Evolutionary conservation across 805 yeast genomes (phyloP).

Genomic region (Saccharomycopsis microspora): DNA sequence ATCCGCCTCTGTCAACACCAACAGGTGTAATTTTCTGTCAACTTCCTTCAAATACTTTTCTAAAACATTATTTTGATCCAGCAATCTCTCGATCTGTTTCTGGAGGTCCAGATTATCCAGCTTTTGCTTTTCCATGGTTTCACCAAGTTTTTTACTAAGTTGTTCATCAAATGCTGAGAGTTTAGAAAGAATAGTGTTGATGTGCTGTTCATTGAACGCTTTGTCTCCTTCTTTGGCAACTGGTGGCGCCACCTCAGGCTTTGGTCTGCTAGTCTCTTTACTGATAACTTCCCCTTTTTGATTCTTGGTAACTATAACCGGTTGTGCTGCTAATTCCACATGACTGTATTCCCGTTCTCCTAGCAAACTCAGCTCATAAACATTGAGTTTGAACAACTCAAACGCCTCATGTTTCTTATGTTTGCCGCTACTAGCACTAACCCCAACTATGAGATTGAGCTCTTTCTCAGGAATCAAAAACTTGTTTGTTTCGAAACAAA

Average conservation of each 20-base stretch:
- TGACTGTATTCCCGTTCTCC: conserved; percentile 49
- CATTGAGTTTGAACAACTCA: conserved; percentile 50
- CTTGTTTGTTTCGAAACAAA: conserved; percentile 55
- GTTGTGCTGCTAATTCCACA: conserved; percentile 33
- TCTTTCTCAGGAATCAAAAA: conserved; percentile 31
- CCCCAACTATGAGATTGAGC: conserved; percentile 37
- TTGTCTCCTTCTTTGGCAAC: neutral
- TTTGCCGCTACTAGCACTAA: conserved; percentile 35
- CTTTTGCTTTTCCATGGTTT: conserved; percentile 19
- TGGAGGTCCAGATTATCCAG: conserved; percentile 19
- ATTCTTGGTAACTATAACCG: conserved; percentile 33
- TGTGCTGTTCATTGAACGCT: conserved; percentile 17
- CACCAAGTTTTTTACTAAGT: conserved; percentile 16
- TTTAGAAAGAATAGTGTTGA: conserved; percentile 25
- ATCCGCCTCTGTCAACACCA: conserved; percentile 17
- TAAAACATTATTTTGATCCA: conserved; percentile 12
- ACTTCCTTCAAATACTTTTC: conserved; percentile 16
- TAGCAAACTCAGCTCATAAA: conserved; percentile 37
- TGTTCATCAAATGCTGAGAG: conserved; percentile 17
- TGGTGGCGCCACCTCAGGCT: neutral
- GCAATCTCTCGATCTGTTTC: conserved; percentile 19
- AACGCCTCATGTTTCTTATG: conserved; percentile 37
- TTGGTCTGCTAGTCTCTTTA: neutral
- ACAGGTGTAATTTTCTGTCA: conserved; percentile 12
- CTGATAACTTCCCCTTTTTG: conserved; percentile 23